Percentiles rank a stretch among this genome's conserved stretches.
These are phyloP conservation scores for Biscogniauxia marginata DNA, from an alignment of 2,329 filamentous ascomycete genomes.

Conservation along the genomic window DNA sequence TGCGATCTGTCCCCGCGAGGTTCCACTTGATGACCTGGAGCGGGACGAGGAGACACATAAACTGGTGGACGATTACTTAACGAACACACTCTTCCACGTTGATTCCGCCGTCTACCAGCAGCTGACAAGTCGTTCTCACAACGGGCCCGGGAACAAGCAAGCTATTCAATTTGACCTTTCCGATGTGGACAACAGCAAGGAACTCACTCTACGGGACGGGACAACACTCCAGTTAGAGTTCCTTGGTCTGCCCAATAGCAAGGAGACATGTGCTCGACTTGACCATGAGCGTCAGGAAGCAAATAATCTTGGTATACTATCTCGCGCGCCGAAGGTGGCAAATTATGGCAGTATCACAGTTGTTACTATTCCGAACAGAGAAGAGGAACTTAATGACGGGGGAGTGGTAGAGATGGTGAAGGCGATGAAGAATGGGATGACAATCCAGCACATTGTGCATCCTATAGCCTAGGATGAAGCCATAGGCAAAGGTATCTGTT, in stretches of 20 bases:
- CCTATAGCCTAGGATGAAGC: background rate
- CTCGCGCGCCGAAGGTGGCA: background rate
- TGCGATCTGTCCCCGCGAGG: background rate
- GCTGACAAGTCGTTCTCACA: background rate
- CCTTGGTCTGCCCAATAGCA: background rate
- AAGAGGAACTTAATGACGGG: background rate
- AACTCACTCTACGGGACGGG: background rate
- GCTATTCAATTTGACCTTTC: background rate
- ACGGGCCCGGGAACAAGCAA: background rate
- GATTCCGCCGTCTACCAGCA: background rate
- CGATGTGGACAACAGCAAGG: background rate
- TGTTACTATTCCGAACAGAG: background rate
- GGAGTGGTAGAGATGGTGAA: background rate
- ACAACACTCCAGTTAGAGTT: background rate
- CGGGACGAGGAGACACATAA: background rate
- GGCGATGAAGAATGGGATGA: background rate
- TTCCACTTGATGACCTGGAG: background rate
- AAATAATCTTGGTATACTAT: background rate
- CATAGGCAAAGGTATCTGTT: background rate
- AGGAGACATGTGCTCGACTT: background rate
- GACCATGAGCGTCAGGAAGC: background rate
- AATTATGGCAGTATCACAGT: background rate
- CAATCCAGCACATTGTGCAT: background rate
- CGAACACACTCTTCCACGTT: background rate
- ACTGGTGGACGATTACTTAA: background rate